Base-by-base conservation (phyloP, 2,329 filamentous ascomycete genomes). In the Colletotrichum sp. region DNA sequence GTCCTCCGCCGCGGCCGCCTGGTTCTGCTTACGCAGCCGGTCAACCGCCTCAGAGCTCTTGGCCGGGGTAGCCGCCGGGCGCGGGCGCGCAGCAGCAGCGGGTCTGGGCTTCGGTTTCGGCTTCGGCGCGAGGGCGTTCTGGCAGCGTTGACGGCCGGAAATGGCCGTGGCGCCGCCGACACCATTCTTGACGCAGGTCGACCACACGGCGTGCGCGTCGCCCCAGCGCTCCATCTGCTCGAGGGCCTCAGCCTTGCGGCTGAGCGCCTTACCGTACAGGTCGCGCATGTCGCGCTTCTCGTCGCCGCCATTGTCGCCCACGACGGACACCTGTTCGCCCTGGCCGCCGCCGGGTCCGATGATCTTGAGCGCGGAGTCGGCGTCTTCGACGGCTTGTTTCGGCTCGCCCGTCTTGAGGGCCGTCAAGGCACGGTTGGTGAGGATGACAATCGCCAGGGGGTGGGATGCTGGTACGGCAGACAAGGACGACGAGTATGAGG, bases 181-280 rank as follows among this genome's bases (percentile, higher is more conserved):
- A 6, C 96, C 95, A 31, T 90, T 91, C 83, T 97, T 94, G 2
- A 98, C 94, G 38, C 95, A 96, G 69, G 90, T 86, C 78, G 93
- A 92, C 97, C 97, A 99, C 1, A 94, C 92, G 3, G 87, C 85
- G 0, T 91, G 92, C 2, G 97, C 97, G 65, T 98, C 96, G 4
- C 86, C 84, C 96, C 96, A 99, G 81, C 93, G 95, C 85, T 99
- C 97, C 88, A 99, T 93, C 80, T 98, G 94, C 83, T 99, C 97
- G 9, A 98, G 88, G 2, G 95, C 97, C 84, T 99, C 97, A 1
- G 97, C 97, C 86, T 98, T 98, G 68, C 97, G 93, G 85, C 94
- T 96, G 34, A 98, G 86, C 0, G 96, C 96, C 83, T 98, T 99
- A 67, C 95, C 96, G 80, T 94, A 98, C 75, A 98, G 94, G 21